Base-by-base conservation (phyloP, 768 basidiomycete species). In the Amanita rimosa region DNA sequence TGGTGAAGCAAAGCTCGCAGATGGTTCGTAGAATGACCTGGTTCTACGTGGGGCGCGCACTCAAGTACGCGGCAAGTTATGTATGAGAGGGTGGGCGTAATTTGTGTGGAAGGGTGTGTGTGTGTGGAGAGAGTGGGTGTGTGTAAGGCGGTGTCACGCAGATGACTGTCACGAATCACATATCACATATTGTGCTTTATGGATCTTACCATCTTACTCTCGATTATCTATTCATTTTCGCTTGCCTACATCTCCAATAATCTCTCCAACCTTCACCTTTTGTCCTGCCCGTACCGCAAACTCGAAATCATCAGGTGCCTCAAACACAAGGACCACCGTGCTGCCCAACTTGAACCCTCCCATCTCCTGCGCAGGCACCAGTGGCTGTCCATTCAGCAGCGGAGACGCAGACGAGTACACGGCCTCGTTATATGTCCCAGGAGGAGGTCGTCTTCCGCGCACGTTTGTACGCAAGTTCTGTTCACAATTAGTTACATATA, bases 271-370 rank as follows among this genome's bases (percentile, higher is more conserved):
- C 62, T 82, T 81, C 52, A 98, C 80, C 64, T 85, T 87, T 64
- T 92, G 76, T 2, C 92, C 90, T 2, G 82, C 74, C 53, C 79
- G 69, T 13, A 93, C 76, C 0, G 69, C 62, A 58, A 95, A 96
- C 62, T 79, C 75, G 60, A 94, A 99, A 31, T 79, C 67, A 46
- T 72, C 67, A 5, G 96, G 95, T 0, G 94, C 96, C 67, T 99
- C 96, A 58, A 97, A 96, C 1, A 98, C 90, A 41, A 98, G 74
- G 16, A 99, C 95, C 58, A 98, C 89, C 4, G 95, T 98, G 64
- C 87, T 91, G 4, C 94, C 94, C 3, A 98, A 71, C 58, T 83
- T 85, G 68, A 99, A 99, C 1, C 94, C 96, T 27, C 96, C 96
- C 87, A 97, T 91, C 69, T 99, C 94, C 63, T 96, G 88, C 0